These are phyloP conservation scores for Ceratocystis albifundus DNA, from an alignment of 2,329 filamentous ascomycete species.

Conservation along the genomic window DNA sequence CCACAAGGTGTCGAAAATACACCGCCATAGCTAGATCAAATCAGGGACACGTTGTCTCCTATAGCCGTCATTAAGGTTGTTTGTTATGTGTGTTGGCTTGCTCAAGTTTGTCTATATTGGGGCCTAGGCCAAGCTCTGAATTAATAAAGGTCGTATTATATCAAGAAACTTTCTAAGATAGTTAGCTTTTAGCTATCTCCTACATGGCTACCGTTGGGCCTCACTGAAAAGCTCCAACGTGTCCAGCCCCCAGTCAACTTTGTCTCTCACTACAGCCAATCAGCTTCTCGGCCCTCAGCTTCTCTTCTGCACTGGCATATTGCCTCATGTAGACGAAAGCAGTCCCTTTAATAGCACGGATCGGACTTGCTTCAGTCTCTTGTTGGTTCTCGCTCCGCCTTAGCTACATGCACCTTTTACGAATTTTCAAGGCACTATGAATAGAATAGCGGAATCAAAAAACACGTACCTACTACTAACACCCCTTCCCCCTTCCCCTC, in stretches of 20 bases:
- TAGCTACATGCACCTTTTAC: background rate
- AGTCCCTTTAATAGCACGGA: too few relatives aligned
- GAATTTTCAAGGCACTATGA: background rate
- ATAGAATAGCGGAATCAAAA: background rate
- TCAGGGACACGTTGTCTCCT: background rate
- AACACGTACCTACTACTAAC: background rate
- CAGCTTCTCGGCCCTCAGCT: background rate
- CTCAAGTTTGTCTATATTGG: too few relatives aligned
- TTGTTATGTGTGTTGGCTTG: too few relatives aligned
- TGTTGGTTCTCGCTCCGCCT: background rate
- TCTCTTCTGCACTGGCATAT: background rate
- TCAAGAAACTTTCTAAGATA: background rate
- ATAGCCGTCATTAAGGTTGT: background rate
- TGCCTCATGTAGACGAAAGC: background rate
- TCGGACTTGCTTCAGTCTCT: too few relatives aligned
- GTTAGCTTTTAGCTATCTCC: background rate
- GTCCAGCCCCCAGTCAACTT: background rate
- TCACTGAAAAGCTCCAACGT: background rate
- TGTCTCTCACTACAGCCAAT: background rate
- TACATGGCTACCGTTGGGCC: background rate
- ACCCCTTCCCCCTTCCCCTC: background rate
- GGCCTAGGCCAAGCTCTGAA: too few relatives aligned
- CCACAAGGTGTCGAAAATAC: constrained; percentile 1
- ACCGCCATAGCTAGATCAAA: background rate
- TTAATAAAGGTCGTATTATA: background rate